Evolutionary conservation across 179 eudicot species (phyloP).

Genomic region (Heliamphora pulchella): DNA sequence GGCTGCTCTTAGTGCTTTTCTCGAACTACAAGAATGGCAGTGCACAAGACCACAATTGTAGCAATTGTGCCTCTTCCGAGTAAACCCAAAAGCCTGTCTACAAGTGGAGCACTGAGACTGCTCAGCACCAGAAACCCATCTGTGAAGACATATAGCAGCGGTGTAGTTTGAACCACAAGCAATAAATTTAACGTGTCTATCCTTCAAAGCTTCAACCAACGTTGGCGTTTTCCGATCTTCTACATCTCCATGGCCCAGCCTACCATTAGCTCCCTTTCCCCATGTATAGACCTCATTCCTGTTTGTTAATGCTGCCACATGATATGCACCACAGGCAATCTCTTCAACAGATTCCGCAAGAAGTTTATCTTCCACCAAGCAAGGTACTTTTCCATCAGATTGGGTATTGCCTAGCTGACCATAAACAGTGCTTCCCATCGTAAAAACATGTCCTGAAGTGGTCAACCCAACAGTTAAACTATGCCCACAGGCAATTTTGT

Average conservation of each 20-base stretch:
- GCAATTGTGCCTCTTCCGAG: conserved; percentile 87
- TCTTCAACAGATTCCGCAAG: conserved; percentile 58
- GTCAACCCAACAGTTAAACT: conserved; percentile 81
- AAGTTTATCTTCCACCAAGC: conserved; percentile 74
- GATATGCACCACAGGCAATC: conserved; percentile 80
- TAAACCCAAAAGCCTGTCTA: conserved; percentile 85
- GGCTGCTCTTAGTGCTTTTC: conserved; percentile 73
- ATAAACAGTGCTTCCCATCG: conserved; percentile 93
- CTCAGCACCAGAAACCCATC: conserved; percentile 94
- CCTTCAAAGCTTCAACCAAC: conserved; percentile 71
- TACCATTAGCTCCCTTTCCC: conserved; percentile 96
- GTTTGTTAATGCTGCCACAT: conserved; percentile 75
- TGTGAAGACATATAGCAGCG: conserved; percentile 82
- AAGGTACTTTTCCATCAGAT: conserved; percentile 77
- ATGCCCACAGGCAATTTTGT: conserved; percentile 87
- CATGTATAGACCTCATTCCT: conserved; percentile 85
- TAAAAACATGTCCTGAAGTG: conserved; percentile 64
- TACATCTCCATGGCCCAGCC: conserved; percentile 83
- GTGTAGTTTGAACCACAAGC: conserved; percentile 82
- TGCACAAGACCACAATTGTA: conserved; percentile 95
- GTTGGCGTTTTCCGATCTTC: conserved; percentile 84
- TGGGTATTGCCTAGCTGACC: conserved; percentile 80
- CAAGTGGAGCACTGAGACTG: conserved; percentile 92
- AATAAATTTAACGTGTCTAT: conserved; percentile 69
- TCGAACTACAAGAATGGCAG: conserved; percentile 86